Base-by-base conservation (phyloP, 129 eudicot genomes). In the Apium graveolens region DNA sequence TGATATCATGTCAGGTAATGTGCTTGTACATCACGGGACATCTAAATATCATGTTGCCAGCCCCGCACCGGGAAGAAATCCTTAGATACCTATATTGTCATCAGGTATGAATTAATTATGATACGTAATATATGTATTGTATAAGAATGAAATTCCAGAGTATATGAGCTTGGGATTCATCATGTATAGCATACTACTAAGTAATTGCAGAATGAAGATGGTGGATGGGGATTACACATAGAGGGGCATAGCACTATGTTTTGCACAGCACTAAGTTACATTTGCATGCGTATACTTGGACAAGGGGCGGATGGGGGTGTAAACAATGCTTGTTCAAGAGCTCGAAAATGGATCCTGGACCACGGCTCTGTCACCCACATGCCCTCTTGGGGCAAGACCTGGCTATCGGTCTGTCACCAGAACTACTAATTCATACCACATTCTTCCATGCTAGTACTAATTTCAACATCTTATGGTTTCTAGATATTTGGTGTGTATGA, bases 311-410 rank as follows among this genome's bases (percentile, higher is more conserved):
- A 84, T 43, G 91, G 89, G 12, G 96, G 89, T 24, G 55, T 42
- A 29, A 83, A 91, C 32, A 73, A 81, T 42, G 92, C 92, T 17
- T 84, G 88, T 76, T 78, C 83, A 38, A 86, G 91, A 79, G 92
- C 88, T 60, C 87, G 97, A 21, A 86, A 89, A 82, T 91, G 97
- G 97, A 89, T 91, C 10, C 86, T 89, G 31, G 94, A 91, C 63
- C 97, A 91, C 81, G 97, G 94, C n/a, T 78, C 84, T 46, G 97
- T 70, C 0, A 84, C 86, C 0, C 81, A 80, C n/a, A 89, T 89
- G 31, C 94, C 94, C 70, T 91, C 97, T 34, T 91, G 97, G 97
- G 97, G 97, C 16, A 91, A 91, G 69, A 85, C 91, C 13, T 91
- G 89, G 90, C 92, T 91, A 51, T 87, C 92, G 42, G 97, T 91